These are phyloP conservation scores for Coleophoma eucalyptorum DNA, from an alignment of 2,329 filamentous ascomycete genomes.

Conservation along the genomic window DNA sequence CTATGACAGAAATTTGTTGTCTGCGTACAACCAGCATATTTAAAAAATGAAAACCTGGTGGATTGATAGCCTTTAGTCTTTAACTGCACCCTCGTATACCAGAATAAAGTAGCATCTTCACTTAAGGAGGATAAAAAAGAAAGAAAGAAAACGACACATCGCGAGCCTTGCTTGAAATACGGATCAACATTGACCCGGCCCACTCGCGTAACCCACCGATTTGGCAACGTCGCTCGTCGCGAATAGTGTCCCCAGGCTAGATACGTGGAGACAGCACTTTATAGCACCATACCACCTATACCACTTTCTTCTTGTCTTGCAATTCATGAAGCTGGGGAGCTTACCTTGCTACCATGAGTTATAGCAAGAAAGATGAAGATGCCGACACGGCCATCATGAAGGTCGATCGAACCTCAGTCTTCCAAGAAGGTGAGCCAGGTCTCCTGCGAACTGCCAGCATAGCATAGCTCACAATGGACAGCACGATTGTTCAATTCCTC, in stretches of 20 bases:
- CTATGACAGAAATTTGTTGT: no score
- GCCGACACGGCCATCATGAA: conserved; percentile 90
- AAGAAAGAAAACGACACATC: no score
- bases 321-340: conserved; percentile 31
- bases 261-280: conserved; percentile 6
- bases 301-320: conserved; percentile 16
- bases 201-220: conserved; percentile 3
- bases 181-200: no score
- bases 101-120: no score
- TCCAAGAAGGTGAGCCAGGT: conserved; percentile 79
- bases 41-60: no score
- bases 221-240: conserved; percentile 23
- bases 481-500: conserved; percentile 97
- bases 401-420: conserved; percentile 95
- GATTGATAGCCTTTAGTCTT: no score
- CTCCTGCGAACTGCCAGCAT: conserved; percentile 23
- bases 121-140: no score
- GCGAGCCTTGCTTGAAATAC: no score
- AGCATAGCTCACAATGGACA: conserved; percentile 43
- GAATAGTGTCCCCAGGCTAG: conserved; percentile 5
- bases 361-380: conserved; percentile 99
- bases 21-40: no score
- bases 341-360: conserved; percentile 66
- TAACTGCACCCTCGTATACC: no score
- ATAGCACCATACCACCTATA: conserved; percentile 4